Conservation (phyloP, 257 asterid species). For the Perilla frutescens region DNA sequence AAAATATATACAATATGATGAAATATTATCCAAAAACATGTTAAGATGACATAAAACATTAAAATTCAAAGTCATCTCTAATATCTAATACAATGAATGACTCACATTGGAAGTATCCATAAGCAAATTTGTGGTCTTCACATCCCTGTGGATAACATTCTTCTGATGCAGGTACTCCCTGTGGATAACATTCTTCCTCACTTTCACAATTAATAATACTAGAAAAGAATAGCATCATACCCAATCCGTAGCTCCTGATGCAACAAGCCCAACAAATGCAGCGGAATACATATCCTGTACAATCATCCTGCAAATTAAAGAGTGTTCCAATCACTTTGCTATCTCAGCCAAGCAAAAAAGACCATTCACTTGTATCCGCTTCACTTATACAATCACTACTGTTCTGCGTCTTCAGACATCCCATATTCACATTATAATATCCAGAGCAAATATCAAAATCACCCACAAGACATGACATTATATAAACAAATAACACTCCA, state of each 20-base stretch:
- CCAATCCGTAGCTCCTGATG: slow-evolving; percentile 96
- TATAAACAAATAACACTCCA: slow-evolving; percentile 9
- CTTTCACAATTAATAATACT: slow-evolving; percentile 6
- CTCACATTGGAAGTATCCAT: no score
- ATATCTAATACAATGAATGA: no score
- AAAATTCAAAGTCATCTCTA: no score
- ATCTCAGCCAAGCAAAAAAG: not conserved
- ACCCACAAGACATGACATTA: not conserved
- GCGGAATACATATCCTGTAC: slow-evolving; percentile 78
- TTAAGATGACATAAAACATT: no score
- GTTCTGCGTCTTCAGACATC: slow-evolving; percentile 16
- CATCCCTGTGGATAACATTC: no score
- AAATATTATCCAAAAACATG: no score
- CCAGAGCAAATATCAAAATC: slow-evolving; percentile 3
- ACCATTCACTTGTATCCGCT: not conserved
- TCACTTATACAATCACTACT: not conserved
- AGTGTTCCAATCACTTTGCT: slow-evolving; percentile 12
- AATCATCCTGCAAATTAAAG: slow-evolving; percentile 92
- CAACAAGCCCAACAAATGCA: slow-evolving; percentile 83
- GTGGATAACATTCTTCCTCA: no score
- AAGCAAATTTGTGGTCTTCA: no score
- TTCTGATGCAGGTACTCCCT: no score
- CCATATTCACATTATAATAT: not conserved
- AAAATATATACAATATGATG: no score
- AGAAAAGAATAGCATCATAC: slow-evolving; percentile 47